Percentiles rank a stretch among this genome's conserved stretches.
Evolutionary conservation across 129 eudicot genomes (phyloP).

Genomic region (Centrapalus pauciflorus): DNA sequence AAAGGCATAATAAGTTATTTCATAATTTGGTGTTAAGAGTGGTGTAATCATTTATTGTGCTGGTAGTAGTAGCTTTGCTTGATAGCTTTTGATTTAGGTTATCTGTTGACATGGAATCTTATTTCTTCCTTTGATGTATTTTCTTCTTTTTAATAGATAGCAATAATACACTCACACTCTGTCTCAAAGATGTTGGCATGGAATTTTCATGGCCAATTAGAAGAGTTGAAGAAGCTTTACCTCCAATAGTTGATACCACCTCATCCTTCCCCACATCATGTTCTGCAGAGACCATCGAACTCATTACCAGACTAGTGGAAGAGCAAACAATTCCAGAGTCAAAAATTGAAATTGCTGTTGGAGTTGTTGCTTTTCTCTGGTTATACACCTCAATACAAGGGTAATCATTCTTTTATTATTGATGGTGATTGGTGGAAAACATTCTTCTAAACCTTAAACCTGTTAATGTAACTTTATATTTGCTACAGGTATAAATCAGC

Average conservation of each 20-base stretch:
- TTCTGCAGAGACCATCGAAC: slow-evolving; percentile 50
- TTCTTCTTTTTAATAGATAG: background rate
- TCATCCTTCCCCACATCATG: slow-evolving; percentile 72
- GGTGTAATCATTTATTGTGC: too few relatives aligned
- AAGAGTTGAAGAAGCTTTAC: slow-evolving; percentile 57
- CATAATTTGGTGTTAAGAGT: too few relatives aligned
- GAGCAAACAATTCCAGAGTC: slow-evolving; percentile 81
- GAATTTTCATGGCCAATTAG: slow-evolving; percentile 83
- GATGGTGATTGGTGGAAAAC: background rate
- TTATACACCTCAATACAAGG: slow-evolving; percentile 81
- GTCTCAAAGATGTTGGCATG: slow-evolving; percentile 69
- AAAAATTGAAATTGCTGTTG: slow-evolving; percentile 65
- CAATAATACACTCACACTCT: slow-evolving; percentile 58
- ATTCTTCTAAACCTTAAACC: background rate
- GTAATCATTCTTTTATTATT: slow-evolving; percentile 31
- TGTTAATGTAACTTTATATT: slow-evolving; percentile 13
- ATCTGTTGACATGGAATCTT: background rate
- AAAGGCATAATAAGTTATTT: too few relatives aligned
- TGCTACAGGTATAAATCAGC: slow-evolving; percentile 71
- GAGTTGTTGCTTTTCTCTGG: slow-evolving; percentile 90
- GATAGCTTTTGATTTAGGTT: background rate
- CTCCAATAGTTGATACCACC: slow-evolving; percentile 29
- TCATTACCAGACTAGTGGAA: slow-evolving; percentile 52
- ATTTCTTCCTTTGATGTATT: background rate
- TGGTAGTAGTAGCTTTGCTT: too few relatives aligned